Base-by-base conservation (phyloP, 164 flowering plant genomes). In the Akebia trifoliata region DNA sequence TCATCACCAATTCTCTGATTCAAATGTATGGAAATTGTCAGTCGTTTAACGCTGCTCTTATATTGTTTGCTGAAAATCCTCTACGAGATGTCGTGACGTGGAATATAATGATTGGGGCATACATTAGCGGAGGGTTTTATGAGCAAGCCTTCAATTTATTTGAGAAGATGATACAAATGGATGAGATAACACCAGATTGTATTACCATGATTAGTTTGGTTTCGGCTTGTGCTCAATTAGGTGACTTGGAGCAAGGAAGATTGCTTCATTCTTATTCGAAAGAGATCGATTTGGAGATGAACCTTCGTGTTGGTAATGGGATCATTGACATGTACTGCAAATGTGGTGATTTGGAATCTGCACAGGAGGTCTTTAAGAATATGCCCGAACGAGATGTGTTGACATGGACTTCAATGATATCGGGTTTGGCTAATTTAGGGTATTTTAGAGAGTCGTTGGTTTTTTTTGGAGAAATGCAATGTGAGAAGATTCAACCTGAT, bases 331-430 rank as follows among this genome's bases (percentile, higher is more conserved):
- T 69, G 62, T 69, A 69, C 12, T 55, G 66, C 11, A 65, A 70
- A 47, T 70, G 73, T 57, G 73, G 66, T 36, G 76, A 69, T 28
- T 26, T 72, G 31, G 60, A 46, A 31, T 53, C 59, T 43, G 72
- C 69, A 6, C 48, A 48, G 28, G 26, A 56, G 28, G 37, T 67
- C 12, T 72, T 72, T 36, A 59, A 68, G 2, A 44, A 37, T 12
- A 66, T 72, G 72, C 62, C 45, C 0, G 39, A 69, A 34, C 59
- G 62, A 32, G 74, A 75, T 54, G 47, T 72, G 38, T 35, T 69
- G 38, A 42, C 79, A 1, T 75, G 70, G 63, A 69, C 70, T 66
- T 72, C 69, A 3, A 45, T 75, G 71, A 51, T 75, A 15, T 59
- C 66, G 0, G 78, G 78, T 18, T 37, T 64, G 39, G 62, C 57